Conservation (phyloP, 768 basidiomycete genomes). For the Daedaleopsis sinensis region DNA sequence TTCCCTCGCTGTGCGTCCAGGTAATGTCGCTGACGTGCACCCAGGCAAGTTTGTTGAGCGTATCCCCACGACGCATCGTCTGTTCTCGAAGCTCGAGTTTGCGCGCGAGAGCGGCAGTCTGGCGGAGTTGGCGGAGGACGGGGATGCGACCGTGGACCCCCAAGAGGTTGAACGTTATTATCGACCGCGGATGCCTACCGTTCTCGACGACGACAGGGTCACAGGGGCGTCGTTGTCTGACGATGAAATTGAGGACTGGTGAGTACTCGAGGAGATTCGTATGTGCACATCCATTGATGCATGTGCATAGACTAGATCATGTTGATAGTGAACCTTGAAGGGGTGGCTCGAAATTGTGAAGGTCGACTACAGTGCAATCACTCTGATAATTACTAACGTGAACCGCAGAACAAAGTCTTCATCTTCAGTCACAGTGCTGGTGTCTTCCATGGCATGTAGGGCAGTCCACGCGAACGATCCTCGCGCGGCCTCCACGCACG, state of each 20-base stretch:
- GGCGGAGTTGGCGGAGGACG: conserved; percentile 29
- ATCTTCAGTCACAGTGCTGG: not conserved
- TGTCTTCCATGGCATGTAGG: not conserved
- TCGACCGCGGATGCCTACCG: conserved; percentile 38
- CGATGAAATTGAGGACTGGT: conserved; percentile 41
- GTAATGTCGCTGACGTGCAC: not conserved
- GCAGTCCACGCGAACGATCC: not conserved
- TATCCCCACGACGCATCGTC: conserved; percentile 39
- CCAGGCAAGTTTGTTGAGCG: not conserved
- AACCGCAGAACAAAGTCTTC: not conserved
- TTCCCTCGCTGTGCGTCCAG: not conserved
- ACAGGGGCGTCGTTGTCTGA: conserved; percentile 35
- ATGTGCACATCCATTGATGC: not conserved
- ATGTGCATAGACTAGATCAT: not conserved
- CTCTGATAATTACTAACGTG: too few relatives aligned
- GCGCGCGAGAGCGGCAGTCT: conserved; percentile 7
- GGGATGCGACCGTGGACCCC: conserved; percentile 15
- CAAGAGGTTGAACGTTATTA: conserved; percentile 35
- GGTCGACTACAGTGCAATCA: too few relatives aligned
- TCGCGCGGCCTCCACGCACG: not conserved
- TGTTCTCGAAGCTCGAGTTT: conserved; percentile 60
- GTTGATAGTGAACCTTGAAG: too few relatives aligned
- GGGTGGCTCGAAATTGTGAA: too few relatives aligned
- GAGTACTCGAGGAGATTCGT: not conserved
- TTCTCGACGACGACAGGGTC: conserved; percentile 29